Conservation (phyloP, 2,329 filamentous ascomycete species). For the Lecanicillium sp. region DNA sequence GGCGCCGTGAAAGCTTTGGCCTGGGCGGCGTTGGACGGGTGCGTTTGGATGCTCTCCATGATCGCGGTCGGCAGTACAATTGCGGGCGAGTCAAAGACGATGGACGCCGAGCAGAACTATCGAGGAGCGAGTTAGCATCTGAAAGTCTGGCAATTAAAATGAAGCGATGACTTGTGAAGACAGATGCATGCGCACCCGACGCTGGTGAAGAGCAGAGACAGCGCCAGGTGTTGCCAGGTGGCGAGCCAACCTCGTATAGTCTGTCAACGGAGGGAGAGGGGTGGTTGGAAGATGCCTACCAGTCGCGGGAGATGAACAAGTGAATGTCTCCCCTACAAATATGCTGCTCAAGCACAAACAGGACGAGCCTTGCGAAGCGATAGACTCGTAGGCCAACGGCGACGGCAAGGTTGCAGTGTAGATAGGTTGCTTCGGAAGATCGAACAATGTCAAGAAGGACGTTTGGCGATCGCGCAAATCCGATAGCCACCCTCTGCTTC, state of each 20-base stretch:
- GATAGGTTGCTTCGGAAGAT: not conserved
- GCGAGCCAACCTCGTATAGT: no score
- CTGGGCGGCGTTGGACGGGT: constrained; percentile 84
- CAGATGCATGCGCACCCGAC: not conserved
- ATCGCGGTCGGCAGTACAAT: constrained; percentile 23
- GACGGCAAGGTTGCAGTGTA: constrained; percentile 9
- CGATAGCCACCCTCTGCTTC: constrained; percentile 16
- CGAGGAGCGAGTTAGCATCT: constrained; percentile 16
- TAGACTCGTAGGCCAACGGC: constrained; percentile 14
- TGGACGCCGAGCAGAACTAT: constrained; percentile 25
- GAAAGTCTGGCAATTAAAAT: not conserved
- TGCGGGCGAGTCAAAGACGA: constrained; percentile 11
- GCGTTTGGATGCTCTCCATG: constrained; percentile 88
- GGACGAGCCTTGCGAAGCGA: constrained; percentile 13
- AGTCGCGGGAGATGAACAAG: constrained; percentile 89
- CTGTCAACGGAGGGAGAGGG: not conserved
- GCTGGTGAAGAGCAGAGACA: no score
- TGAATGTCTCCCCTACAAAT: constrained; percentile 83
- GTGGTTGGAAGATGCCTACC: constrained; percentile 41
- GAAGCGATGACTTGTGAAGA: no score
- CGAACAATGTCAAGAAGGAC: not conserved
- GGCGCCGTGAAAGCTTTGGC: constrained; percentile 93
- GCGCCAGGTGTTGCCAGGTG: no score
- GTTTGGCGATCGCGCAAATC: constrained; percentile 8
- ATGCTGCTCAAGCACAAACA: constrained; percentile 24